Conservation (phyloP, 2,329 filamentous ascomycete genomes). For the Colletotrichum filicis region DNA sequence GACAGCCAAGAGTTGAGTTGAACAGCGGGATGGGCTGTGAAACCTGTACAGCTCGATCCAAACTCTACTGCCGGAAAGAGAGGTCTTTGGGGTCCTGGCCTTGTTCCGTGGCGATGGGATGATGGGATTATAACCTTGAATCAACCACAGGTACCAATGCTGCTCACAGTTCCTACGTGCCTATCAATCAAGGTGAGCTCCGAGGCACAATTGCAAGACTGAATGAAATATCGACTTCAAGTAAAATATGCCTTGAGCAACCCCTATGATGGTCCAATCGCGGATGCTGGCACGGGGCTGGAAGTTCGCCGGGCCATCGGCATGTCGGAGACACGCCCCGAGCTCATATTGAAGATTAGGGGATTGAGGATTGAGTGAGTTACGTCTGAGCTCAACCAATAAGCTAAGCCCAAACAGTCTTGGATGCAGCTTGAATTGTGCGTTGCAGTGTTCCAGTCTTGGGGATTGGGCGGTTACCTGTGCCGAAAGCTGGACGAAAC, state of each 20-base stretch:
- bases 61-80: not conserved
- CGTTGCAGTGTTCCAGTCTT: constrained; percentile 6
- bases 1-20: constrained; percentile 15
- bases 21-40: constrained; percentile 9
- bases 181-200: not conserved
- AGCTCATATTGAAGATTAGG: not conserved
- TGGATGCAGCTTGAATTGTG: not conserved
- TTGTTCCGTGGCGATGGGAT: constrained; percentile 9
- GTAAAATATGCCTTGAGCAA: not conserved
- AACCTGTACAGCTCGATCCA: constrained; percentile 17
- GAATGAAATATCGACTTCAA: not conserved
- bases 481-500: not conserved
- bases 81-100: constrained; percentile 3
- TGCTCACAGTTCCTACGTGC: not conserved
- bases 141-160: not conserved
- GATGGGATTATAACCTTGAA: constrained; percentile 17
- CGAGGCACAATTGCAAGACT: not conserved
- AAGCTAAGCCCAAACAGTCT: not conserved
- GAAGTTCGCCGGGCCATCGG: not conserved
- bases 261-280: not conserved
- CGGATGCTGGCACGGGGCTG: constrained; percentile 1
- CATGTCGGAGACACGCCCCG: constrained; percentile 4
- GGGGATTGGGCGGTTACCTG: not conserved
- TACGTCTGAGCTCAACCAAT: constrained; percentile 1
- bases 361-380: not conserved